Conservation (phyloP, 179 eudicot genomes). For the Beta lomatogona region DNA sequence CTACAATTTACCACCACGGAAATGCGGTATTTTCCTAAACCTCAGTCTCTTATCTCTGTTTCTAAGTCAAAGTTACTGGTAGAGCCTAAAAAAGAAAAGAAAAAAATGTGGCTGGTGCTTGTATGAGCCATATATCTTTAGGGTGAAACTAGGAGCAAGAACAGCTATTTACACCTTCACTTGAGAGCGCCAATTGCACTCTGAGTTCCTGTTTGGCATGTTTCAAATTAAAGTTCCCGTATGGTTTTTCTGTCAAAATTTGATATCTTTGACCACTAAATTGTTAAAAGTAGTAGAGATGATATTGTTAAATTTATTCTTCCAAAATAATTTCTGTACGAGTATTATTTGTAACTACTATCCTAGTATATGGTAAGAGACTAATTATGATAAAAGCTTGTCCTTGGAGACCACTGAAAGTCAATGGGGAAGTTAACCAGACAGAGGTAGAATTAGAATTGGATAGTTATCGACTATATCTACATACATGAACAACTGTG, state of each 20-base stretch:
- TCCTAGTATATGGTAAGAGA: too few relatives aligned
- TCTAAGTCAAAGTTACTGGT: not conserved
- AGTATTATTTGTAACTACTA: too few relatives aligned
- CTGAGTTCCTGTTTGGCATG: not conserved
- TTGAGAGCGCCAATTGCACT: not conserved
- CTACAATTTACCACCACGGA: conserved; percentile 73
- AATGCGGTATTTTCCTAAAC: conserved; percentile 57
- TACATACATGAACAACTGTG: too few relatives aligned
- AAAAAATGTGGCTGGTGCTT: not conserved
- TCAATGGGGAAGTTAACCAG: not conserved
- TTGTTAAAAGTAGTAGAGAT: not conserved
- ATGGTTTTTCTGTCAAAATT: not conserved
- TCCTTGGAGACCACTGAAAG: not conserved
- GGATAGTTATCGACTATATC: not conserved
- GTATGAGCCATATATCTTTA: not conserved
- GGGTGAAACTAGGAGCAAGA: not conserved
- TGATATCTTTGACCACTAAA: not conserved
- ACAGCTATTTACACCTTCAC: too few relatives aligned
- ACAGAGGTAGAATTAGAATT: not conserved
- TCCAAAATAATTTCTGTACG: too few relatives aligned
- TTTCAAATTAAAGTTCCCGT: too few relatives aligned
- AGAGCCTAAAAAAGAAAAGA: too few relatives aligned
- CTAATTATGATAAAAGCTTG: too few relatives aligned
- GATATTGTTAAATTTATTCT: too few relatives aligned
- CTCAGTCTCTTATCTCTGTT: conserved; percentile 1